phyloP scores from a whole-genome alignment of 805 yeast species.

The Saccharomycopsis synnaedendra region DNA sequence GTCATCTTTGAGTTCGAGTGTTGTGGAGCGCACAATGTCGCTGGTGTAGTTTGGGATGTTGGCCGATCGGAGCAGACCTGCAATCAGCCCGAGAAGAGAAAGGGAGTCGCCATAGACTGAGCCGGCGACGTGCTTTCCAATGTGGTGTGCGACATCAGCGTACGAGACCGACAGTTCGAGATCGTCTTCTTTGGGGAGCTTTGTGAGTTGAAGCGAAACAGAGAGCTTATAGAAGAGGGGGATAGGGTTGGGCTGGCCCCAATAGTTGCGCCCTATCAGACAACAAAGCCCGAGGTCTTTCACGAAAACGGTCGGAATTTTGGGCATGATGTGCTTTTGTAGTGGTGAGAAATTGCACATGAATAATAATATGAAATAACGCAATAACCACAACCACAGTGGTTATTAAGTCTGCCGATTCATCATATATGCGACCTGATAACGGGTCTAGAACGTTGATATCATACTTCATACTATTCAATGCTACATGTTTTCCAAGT shows the following conservation, averaged over 20 bases:
- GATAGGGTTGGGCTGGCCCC: constrained; percentile 43
- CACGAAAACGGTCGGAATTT: constrained; percentile 29
- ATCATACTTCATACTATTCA: too few relatives aligned
- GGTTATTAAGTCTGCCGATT: too few relatives aligned
- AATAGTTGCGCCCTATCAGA: constrained; percentile 61
- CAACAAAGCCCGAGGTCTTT: constrained; percentile 50
- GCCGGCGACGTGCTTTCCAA: too few relatives aligned
- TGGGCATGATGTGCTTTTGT: too few relatives aligned
- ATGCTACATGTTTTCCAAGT: too few relatives aligned
- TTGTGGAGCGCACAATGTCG: constrained; percentile 38
- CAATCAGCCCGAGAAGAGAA: constrained; percentile 27
- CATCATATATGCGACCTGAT: too few relatives aligned
- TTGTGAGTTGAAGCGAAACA: constrained; percentile 42
- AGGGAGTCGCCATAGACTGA: too few relatives aligned
- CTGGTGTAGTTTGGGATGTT: constrained; percentile 29
- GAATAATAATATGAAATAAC: too few relatives aligned
- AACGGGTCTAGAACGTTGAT: too few relatives aligned
- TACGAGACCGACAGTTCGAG: constrained; percentile 76
- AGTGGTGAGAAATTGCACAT: too few relatives aligned
- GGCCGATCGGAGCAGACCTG: constrained; percentile 35
- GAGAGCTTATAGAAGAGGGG: constrained; percentile 58
- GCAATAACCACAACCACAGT: too few relatives aligned
- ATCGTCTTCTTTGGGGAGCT: constrained; percentile 76
- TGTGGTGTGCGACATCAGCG: constrained; percentile 58
- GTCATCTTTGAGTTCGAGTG: constrained; percentile 17